These are phyloP conservation scores for Ophiocytium majus DNA, from an alignment of 352 stramenopile species.

Conservation along the genomic window DNA sequence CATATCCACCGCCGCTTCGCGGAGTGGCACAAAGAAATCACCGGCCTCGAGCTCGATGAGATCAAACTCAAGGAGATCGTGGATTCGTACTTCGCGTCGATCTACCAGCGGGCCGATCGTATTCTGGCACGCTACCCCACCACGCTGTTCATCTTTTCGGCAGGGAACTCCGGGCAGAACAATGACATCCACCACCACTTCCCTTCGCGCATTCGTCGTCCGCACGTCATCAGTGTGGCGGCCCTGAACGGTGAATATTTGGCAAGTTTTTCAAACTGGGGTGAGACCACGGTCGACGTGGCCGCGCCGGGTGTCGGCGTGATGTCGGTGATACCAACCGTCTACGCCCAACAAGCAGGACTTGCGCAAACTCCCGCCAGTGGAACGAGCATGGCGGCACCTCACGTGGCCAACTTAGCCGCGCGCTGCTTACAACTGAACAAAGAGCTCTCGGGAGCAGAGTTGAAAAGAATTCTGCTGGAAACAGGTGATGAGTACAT, in stretches of 20 bases:
- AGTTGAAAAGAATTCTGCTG: background rate
- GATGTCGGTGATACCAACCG: background rate
- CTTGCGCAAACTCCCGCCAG: background rate
- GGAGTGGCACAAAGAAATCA: background rate
- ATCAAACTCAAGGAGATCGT: background rate
- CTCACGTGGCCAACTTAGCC: background rate
- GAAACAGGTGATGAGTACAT: constrained; percentile 3
- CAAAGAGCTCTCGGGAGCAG: background rate
- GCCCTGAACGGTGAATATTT: constrained; percentile 8
- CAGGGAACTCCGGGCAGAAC: background rate
- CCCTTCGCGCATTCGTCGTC: background rate
- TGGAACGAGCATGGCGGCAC: background rate
- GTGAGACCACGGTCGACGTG: background rate
- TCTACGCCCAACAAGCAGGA: too few relatives aligned
- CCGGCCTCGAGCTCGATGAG: background rate
- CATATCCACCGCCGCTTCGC: background rate
- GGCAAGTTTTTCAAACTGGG: constrained; percentile 10
- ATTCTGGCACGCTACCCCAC: background rate
- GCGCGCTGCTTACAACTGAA: background rate
- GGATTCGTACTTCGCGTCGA: background rate
- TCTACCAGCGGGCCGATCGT: background rate
- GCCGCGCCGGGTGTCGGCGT: background rate
- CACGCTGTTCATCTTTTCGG: constrained; percentile 4
- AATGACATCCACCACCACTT: constrained; percentile 1
- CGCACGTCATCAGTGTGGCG: background rate